Conservation (phyloP, 192 early-diverging fungal species). For the Coemansia sp. region DNA sequence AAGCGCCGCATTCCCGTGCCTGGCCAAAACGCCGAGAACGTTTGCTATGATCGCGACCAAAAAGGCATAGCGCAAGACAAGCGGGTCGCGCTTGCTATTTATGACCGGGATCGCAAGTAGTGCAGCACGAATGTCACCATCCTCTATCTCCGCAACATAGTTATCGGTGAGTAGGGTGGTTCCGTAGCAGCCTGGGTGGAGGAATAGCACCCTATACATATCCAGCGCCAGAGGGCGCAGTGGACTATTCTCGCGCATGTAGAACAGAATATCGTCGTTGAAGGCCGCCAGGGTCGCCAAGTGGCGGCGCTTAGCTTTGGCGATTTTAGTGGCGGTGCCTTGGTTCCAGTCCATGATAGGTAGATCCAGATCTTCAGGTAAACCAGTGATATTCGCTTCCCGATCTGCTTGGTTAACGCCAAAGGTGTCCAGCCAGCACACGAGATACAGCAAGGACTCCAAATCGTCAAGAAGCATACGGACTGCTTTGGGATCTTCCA, state of each 20-base stretch:
- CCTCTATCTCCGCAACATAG: constrained; percentile 3
- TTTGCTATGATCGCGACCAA: background rate
- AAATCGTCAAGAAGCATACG: constrained; percentile 19
- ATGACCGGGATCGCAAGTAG: too few relatives aligned
- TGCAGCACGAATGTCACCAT: background rate
- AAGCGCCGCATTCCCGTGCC: background rate
- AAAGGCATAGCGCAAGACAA: background rate
- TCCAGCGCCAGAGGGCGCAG: background rate
- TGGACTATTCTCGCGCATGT: background rate
- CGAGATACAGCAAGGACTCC: background rate
- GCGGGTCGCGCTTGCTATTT: background rate
- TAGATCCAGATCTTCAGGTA: too few relatives aligned
- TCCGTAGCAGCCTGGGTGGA: background rate
- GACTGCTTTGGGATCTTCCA: background rate
- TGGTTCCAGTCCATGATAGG: background rate
- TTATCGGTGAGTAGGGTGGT: constrained; percentile 57
- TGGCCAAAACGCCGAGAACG: background rate
- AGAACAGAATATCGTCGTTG: background rate
- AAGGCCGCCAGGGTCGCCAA: background rate
- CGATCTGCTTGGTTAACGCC: background rate
- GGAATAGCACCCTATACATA: background rate
- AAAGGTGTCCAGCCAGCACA: background rate
- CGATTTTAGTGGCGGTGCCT: background rate
- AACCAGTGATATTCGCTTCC: too few relatives aligned
- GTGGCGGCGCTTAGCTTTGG: background rate